Conservation (phyloP, 2,329 filamentous ascomycete species). For the Venturia nashicola region DNA sequence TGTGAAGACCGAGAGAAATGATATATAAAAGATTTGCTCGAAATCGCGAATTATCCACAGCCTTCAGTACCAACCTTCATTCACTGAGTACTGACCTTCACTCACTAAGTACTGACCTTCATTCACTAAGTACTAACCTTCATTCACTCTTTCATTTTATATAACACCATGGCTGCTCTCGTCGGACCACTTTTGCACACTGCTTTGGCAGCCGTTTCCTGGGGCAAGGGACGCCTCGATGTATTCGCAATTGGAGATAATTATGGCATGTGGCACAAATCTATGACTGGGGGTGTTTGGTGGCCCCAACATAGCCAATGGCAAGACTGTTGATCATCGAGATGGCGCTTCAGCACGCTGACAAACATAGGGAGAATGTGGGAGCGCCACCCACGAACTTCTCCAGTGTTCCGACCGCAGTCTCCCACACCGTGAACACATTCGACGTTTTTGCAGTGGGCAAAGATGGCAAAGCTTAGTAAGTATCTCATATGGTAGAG, state of each 20-base stretch:
- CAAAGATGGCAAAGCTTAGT: neutral
- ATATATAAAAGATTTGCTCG: neutral
- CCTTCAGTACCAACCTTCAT: neutral
- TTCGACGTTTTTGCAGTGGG: neutral
- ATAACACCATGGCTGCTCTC: neutral
- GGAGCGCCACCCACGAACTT: constrained; percentile 1
- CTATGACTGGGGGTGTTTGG: neutral
- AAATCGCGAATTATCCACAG: neutral
- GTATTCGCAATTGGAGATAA: neutral
- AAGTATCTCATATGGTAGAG: neutral
- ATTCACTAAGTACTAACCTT: too few species aligned
- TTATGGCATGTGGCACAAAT: neutral
- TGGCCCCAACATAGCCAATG: neutral
- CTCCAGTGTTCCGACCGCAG: neutral
- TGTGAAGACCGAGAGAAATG: neutral
- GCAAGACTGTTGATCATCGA: neutral
- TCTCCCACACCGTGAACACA: neutral
- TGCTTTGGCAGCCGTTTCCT: neutral
- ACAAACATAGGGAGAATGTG: constrained; percentile 13
- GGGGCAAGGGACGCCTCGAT: neutral
- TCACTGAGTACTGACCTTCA: too few species aligned
- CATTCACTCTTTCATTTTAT: neutral
- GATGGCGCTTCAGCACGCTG: neutral
- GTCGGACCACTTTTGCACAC: neutral
- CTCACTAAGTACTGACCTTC: too few species aligned